These are phyloP conservation scores for Lophiotrema nucula DNA, from an alignment of 495 filamentous ascomycete genomes.

Conservation along the genomic window DNA sequence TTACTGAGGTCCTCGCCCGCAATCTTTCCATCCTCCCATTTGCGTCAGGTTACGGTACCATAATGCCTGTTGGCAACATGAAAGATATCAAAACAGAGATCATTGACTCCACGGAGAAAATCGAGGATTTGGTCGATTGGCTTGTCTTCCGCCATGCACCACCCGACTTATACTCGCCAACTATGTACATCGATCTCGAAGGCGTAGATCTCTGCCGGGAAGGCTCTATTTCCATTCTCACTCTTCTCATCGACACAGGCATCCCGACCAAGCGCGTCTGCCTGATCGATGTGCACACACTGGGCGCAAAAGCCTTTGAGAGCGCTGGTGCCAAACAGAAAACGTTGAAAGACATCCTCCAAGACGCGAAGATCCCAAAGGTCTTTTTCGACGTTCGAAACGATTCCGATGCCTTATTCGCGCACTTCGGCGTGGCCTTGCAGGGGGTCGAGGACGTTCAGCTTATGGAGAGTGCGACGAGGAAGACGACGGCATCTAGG, in stretches of 20 bases:
- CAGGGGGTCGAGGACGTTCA: conserved; percentile 54
- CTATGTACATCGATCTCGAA: conserved; percentile 54
- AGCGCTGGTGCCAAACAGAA: conserved; percentile 33
- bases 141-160: conserved; percentile 33
- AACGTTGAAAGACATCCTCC: conserved; percentile 49
- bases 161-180: conserved; percentile 27
- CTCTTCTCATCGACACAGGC: conserved; percentile 44
- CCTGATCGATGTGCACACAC: conserved; percentile 53
- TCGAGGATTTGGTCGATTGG: conserved; percentile 33
- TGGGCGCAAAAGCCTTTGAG: conserved; percentile 47
- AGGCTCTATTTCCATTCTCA: conserved; percentile 51
- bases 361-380: conserved; percentile 43
- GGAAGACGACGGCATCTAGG: conserved; percentile 30
- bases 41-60: too few relatives aligned
- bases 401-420: conserved; percentile 56
- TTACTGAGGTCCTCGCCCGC: too few relatives aligned
- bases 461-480: conserved; percentile 53
- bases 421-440: conserved; percentile 41
- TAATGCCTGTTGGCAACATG: too few relatives aligned
- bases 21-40: too few relatives aligned
- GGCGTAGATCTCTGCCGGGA: conserved; percentile 50
- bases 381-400: conserved; percentile 58
- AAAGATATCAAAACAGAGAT: conserved; percentile 33
- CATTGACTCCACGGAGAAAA: conserved; percentile 34
- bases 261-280: conserved; percentile 39